Evolutionary conservation across 139 green algal species (phyloP).

Genomic region (Eudorina sp.): DNA sequence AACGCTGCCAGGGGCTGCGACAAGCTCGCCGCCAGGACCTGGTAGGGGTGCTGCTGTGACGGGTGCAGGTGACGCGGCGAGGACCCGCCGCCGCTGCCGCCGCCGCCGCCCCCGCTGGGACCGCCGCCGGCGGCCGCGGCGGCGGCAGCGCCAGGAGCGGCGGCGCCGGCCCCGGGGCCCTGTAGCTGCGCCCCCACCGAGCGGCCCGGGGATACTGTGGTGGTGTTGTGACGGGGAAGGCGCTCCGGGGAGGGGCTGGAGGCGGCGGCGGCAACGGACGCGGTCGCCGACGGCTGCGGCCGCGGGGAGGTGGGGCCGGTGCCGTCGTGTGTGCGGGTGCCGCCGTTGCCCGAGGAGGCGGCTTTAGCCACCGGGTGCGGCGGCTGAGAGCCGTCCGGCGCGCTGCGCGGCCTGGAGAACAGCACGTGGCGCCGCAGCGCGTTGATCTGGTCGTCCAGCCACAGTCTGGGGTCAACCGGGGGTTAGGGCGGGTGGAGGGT

Average conservation of each 20-base stretch:
- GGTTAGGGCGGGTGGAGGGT: not conserved
- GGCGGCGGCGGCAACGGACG: not conserved
- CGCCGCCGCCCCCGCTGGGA: not conserved
- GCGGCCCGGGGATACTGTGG: not conserved
- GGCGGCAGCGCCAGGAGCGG: not conserved
- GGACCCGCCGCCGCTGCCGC: not conserved
- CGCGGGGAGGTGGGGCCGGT: not conserved
- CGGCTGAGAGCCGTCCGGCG: not conserved
- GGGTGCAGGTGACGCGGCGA: not conserved
- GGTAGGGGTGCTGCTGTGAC: not conserved
- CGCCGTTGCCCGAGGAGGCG: not conserved
- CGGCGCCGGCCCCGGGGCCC: too few relatives aligned
- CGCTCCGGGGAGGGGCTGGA: slow-evolving; percentile 4
- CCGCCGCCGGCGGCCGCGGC: not conserved
- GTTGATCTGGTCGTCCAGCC: slow-evolving; percentile 47
- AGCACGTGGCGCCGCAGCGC: slow-evolving; percentile 27
- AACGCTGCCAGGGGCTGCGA: not conserved
- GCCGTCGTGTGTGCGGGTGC: not conserved
- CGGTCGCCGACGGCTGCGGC: not conserved
- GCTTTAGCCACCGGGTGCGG: not conserved
- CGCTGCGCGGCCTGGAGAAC: not conserved
- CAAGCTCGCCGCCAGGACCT: too few relatives aligned
- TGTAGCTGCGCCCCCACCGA: not conserved
- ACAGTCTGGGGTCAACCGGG: not conserved
- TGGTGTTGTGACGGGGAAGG: slow-evolving; percentile 18